Evolutionary conservation across 306 rosid species (phyloP), one percentile per base, ranked within the genome.

Genomic region (Sindora glabra): DNA sequence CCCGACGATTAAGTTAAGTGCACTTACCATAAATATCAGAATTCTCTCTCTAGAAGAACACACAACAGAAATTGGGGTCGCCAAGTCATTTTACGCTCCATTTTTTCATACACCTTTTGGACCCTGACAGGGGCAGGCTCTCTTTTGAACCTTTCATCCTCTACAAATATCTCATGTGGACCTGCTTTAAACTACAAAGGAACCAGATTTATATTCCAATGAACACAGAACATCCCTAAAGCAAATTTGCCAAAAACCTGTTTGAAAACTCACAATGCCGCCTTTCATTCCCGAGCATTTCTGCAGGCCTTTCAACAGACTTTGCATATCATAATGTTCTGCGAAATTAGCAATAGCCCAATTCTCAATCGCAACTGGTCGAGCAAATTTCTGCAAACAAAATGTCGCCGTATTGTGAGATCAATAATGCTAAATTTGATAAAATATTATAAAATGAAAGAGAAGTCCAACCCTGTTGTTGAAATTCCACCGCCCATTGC

Each of bases 341-440:
- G 83, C 66, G 70, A 80, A 80, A 71, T 71, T 77, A n/a, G 63
- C 83, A 24, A 81, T 22, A 8, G 72, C 78, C 83, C 86, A 81
- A 24, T 36, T 67, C 14, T 41, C 19, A 53, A 74, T 56, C 16
- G 5, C 27, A 61, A 74, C 58, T 17, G 86, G 83, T 4, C 46
- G 6, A 62, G 47, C 49, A 18, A 81, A 61, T 36, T 19, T 16
- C 78, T 77, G 67, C 41, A 34, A 9, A 61, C 5, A 57, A 40
- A n/a, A 49, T 6, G 37, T 10, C 34, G n/a, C n/a, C n/a, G n/a
- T 37, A 18, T 4, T 13, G 21, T 56, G 39, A 68, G 67, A 62
- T 22, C 29, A 44, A 40, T 8, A 37, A 62, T 4, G 8, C 22
- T n/a, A 34, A 24, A 44, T 53, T 38, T 42, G n/a, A n/a, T n/a